Base-by-base conservation (phyloP, 2,329 filamentous ascomycete genomes). In the Fusarium lyarnte region DNA sequence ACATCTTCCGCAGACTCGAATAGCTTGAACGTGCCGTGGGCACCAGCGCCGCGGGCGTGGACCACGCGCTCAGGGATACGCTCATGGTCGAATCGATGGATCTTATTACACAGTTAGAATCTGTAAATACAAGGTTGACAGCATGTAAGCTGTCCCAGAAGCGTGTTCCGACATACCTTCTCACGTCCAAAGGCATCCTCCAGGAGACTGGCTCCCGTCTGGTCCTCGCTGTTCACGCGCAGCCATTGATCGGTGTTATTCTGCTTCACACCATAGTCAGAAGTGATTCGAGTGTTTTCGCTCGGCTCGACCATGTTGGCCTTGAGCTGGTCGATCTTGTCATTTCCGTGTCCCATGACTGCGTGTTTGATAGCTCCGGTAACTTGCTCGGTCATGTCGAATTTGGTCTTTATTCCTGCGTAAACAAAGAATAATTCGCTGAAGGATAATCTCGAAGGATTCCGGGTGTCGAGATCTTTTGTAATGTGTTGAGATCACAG, bases 181-280 rank as follows among this genome's bases (percentile, higher is more conserved):
- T 96, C 93, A 17, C 93, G 86, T 0, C 82, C 90, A 76, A 93
- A 90, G 14, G 87, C 85, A 72, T 96, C 93, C 77, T 96, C 93
- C 6, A 96, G 79, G 0, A 95, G 83, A 76, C 81, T 80, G 1
- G 93, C 92, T 0, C 93, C 93, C 4, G 86, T 90, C 61, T 89
- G 84, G 51, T 93, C 87, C 6, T 90, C 85, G 39, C 83, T 90
- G 31, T 84, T 87, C 9, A 91, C 86, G 58, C 88, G 89, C 59
- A 97, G 84, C 93, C 93, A 96, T 78, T 94, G 87, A 77, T 97
- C 94, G 2, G 91, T 91, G 76, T 92, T 92, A 45, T 85, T 83
- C 76, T 94, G 87, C 81, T 91, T 93, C 33, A 92, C 89, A 27
- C 94, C 94, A 82, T 87, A 93, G 77, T 97, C 94, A 53, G 91